Base-by-base conservation (phyloP, 2,329 filamentous ascomycete genomes). In the Sphaerulina musiva region DNA sequence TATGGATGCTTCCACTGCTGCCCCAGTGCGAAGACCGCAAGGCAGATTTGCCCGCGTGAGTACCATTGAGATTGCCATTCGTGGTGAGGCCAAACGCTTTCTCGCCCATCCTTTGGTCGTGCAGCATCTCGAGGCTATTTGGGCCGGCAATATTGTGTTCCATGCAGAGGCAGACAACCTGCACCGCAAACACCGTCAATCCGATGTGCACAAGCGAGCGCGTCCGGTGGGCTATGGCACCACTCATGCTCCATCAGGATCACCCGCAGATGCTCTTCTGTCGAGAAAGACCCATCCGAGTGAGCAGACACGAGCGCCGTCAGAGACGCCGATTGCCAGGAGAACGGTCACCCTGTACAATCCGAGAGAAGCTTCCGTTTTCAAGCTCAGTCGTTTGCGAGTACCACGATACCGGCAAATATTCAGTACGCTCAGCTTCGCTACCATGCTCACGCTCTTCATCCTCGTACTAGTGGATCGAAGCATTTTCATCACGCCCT, bases 121-220 rank as follows among this genome's bases (percentile, higher is more conserved):
- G 7, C 89, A 95, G 70, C 91, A 96, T 68, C 78, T 97, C n/a
- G 90, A 96, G 70, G 91, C 90, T 43, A 95, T 97, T 58, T 97
- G 92, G 92, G 92, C 89, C 17, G 92, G 92, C 29, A 92, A 87
- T 14, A 93, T 97, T 60, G 90, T 93, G 61, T 96, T 97, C 67
- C 90, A 95, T 71, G 93, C 89, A 1, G 83, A 86, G 10, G 89
- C 89, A 4, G 91, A 96, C 69, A 87, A 81, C 60, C 74, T 96
- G 23, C 92, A 96, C 69, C 84, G 89, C 42, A 72, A 73, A 46
- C 78, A 76, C 31, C 69, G 73, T 6, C 66, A 70, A 20, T 62
- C 70, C 1, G 65, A 63, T 4, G 67, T 64, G 53, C 53, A 55
- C 11, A 10, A 29, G 6, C 44, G 54, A 31, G 56, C 56, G 20